A percentile compares a stretch with the other conserved stretches of the same genome.
Evolutionary conservation across 805 yeast species (phyloP).

Genomic region (Hyphopichia homilentoma): DNA sequence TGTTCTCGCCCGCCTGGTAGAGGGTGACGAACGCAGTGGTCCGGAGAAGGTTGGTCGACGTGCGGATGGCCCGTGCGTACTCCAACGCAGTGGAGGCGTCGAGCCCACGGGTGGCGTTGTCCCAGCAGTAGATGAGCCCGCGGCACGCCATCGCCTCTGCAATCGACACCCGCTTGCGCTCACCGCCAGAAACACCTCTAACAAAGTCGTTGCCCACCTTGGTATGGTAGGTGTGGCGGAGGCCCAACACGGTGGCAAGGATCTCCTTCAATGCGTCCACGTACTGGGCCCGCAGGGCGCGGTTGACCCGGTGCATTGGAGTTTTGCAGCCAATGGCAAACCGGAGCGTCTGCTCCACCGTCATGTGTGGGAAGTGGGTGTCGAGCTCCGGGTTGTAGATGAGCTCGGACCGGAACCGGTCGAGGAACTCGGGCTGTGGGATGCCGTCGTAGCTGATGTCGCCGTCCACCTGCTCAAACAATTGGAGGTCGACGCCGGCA

Average conservation of each 20-base stretch:
- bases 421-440: slow-evolving; percentile 55
- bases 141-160: slow-evolving; percentile 61
- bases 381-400: slow-evolving; percentile 63
- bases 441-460: slow-evolving; percentile 59
- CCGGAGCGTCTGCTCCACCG: slow-evolving; percentile 67
- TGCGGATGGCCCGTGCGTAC: slow-evolving; percentile 24
- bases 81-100: slow-evolving; percentile 33
- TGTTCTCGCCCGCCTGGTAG: slow-evolving; percentile 29
- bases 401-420: slow-evolving; percentile 52
- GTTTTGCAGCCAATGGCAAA: slow-evolving; percentile 71
- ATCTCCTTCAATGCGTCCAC: slow-evolving; percentile 27
- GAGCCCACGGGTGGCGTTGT: slow-evolving; percentile 31
- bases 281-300: slow-evolving; percentile 45
- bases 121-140: slow-evolving; percentile 28
- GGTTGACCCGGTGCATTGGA: slow-evolving; percentile 51
- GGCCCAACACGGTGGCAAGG: slow-evolving; percentile 27
- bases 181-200: slow-evolving; percentile 74
- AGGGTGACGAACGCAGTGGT: slow-evolving; percentile 60
- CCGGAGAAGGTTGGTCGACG: slow-evolving; percentile 43
- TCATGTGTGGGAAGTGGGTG: slow-evolving; percentile 71
- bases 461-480: slow-evolving; percentile 21
- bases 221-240: slow-evolving; percentile 25
- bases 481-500: slow-evolving; percentile 21
- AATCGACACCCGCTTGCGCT: slow-evolving; percentile 67
- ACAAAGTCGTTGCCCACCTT: slow-evolving; percentile 35